These are phyloP conservation scores for Drechslerella stenobrocha DNA, from an alignment of 2,329 filamentous ascomycete genomes.

Conservation along the genomic window DNA sequence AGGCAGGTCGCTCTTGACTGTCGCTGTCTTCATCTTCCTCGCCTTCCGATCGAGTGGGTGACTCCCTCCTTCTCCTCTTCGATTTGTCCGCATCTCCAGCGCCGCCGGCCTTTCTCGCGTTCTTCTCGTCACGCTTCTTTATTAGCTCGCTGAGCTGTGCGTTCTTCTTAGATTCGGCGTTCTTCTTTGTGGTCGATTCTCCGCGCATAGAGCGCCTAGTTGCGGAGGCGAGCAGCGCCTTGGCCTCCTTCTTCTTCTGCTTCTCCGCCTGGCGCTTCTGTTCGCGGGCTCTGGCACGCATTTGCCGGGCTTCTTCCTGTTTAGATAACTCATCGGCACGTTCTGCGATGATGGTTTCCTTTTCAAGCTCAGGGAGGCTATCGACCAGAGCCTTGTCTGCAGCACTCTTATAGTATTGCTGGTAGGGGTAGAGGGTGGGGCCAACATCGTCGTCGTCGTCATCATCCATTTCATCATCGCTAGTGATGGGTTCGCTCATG, in stretches of 20 bases:
- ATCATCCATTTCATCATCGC: slow-evolving; percentile 34
- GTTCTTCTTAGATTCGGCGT: slow-evolving; percentile 51
- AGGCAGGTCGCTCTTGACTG: slow-evolving; percentile 38
- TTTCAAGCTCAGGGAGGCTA: slow-evolving; percentile 83
- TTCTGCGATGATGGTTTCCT: slow-evolving; percentile 86
- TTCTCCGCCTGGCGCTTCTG: slow-evolving; percentile 66
- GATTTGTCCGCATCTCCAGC: slow-evolving; percentile 36
- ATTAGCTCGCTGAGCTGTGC: slow-evolving; percentile 51
- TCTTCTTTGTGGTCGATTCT: slow-evolving; percentile 51
- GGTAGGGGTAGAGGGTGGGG: slow-evolving; percentile 75
- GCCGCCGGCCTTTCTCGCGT: slow-evolving; percentile 50
- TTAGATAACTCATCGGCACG: slow-evolving; percentile 80
- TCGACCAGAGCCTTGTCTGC: slow-evolving; percentile 78
- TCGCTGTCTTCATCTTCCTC: slow-evolving; percentile 50
- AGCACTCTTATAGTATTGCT: slow-evolving; percentile 77
- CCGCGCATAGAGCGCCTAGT: slow-evolving; percentile 48
- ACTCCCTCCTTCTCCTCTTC: slow-evolving; percentile 50
- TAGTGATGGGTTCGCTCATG: slow-evolving; percentile 30
- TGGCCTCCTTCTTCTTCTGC: slow-evolving; percentile 61
- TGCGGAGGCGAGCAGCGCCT: slow-evolving; percentile 42
- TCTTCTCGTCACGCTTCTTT: slow-evolving; percentile 51
- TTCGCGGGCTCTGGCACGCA: slow-evolving; percentile 76
- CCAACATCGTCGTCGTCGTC: slow-evolving; percentile 8
- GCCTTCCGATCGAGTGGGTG: slow-evolving; percentile 46
- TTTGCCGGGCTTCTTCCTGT: slow-evolving; percentile 72